Evolutionary conservation across 2,329 filamentous ascomycete species (phyloP).

Genomic region (Neonectria punicea): DNA sequence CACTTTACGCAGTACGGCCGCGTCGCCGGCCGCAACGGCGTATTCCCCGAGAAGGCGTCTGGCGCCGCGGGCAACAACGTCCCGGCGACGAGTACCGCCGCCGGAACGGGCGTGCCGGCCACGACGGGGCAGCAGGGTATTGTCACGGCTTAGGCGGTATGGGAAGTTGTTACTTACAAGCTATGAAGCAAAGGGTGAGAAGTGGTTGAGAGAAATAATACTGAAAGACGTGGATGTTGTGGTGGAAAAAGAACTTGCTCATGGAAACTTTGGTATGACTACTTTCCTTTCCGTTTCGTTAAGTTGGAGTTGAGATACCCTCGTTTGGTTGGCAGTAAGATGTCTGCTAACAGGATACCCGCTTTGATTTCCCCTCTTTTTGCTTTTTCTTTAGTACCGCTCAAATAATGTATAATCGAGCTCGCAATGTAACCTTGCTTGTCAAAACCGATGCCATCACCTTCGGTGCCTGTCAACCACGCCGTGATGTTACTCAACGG

Average conservation of each 20-base stretch:
- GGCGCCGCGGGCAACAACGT: constrained; percentile 18
- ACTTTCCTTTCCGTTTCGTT: background rate
- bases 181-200: background rate
- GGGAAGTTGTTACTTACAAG: background rate
- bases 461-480: background rate
- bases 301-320: constrained; percentile 32
- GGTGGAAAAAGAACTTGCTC: background rate
- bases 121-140: constrained; percentile 1
- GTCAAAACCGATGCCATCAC: background rate
- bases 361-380: background rate
- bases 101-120: background rate
- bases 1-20: constrained; percentile 67
- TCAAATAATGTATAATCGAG: constrained; percentile 32
- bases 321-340: constrained; percentile 37
- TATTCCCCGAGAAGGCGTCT: constrained; percentile 58
- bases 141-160: background rate
- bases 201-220: background rate
- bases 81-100: constrained; percentile 12
- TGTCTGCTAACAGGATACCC: constrained; percentile 14
- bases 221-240: background rate
- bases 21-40: constrained; percentile 52
- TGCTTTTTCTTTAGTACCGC: background rate
- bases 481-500: background rate
- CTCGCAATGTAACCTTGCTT: background rate
- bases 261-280: background rate